Evolutionary conservation across 2,329 filamentous ascomycete genomes (phyloP).

Genomic region (Paracamarosporium sp.): DNA sequence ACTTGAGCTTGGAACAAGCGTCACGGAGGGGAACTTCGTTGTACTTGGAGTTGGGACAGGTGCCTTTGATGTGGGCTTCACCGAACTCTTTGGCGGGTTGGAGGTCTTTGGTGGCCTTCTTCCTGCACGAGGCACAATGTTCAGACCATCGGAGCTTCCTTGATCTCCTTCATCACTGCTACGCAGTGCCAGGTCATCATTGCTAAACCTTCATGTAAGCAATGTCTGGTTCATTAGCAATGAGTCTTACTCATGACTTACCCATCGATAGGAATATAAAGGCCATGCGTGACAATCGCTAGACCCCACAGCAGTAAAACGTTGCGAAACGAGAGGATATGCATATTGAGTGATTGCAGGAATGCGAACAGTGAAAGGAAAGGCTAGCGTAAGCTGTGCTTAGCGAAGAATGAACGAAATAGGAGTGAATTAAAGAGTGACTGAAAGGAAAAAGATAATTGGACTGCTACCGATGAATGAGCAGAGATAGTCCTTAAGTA

Average conservation of each 20-base stretch:
- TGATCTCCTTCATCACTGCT: not conserved
- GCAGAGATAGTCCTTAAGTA: not conserved
- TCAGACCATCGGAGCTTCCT: not conserved
- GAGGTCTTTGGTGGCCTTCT: not conserved
- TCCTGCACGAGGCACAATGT: not conserved
- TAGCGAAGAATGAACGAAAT: not conserved
- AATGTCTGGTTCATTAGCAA: not conserved
- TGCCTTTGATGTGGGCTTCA: not conserved
- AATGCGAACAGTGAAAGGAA: not conserved
- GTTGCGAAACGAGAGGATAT: not conserved
- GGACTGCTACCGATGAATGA: not conserved
- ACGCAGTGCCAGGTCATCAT: not conserved
- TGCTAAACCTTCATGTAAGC: not conserved
- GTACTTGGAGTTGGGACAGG: not conserved
- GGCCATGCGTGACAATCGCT: not conserved
- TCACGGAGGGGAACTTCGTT: not conserved
- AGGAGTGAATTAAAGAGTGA: not conserved
- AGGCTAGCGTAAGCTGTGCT: not conserved
- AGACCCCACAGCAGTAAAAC: conserved; percentile 1
- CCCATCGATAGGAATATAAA: not conserved
- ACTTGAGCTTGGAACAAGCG: not conserved
- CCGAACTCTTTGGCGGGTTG: not conserved
- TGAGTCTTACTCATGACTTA: not conserved
- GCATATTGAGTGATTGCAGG: not conserved
- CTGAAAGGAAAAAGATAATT: not conserved